Evolutionary conservation across 2,329 filamentous ascomycete genomes (phyloP).

Genomic region (Nannizziopsis barbatae): DNA sequence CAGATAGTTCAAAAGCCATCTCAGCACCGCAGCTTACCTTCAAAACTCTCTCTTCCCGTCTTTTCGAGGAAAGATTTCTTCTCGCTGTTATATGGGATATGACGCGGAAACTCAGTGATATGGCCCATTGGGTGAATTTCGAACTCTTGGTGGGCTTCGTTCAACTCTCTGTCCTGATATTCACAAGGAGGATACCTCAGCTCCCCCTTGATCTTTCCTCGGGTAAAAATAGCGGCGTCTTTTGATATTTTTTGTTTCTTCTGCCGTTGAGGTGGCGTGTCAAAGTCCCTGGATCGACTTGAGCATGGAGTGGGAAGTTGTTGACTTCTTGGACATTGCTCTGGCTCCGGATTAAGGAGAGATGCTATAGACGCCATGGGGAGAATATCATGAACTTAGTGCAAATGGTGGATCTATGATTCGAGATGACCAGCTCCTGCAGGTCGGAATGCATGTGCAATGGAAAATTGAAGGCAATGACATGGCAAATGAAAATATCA

Average conservation of each 20-base stretch:
- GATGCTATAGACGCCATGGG: slow-evolving; percentile 54
- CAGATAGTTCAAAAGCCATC: slow-evolving; percentile 4
- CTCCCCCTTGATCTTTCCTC: slow-evolving; percentile 51
- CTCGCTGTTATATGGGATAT: slow-evolving; percentile 88
- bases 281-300: slow-evolving; percentile 31
- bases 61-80: slow-evolving; percentile 82
- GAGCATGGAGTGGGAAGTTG: slow-evolving; percentile 30
- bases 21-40: slow-evolving; percentile 1
- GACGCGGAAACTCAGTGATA: slow-evolving; percentile 52
- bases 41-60: slow-evolving; percentile 63
- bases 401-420: neutral
- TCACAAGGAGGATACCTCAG: slow-evolving; percentile 69
- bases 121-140: slow-evolving; percentile 53
- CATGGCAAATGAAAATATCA: neutral
- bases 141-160: slow-evolving; percentile 51
- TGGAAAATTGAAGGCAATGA: neutral
- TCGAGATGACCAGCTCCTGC: slow-evolving; percentile 3
- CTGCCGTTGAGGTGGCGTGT: slow-evolving; percentile 17
- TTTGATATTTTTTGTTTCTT: slow-evolving; percentile 51
- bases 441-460: neutral
- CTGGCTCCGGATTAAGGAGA: slow-evolving; percentile 53
- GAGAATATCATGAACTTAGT: neutral
- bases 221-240: slow-evolving; percentile 52
- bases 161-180: slow-evolving; percentile 46
- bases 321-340: slow-evolving; percentile 25